These are phyloP conservation scores for Cyclotella choctawhatcheeana DNA, from an alignment of 108 stramenopile genomes.

Conservation along the genomic window DNA sequence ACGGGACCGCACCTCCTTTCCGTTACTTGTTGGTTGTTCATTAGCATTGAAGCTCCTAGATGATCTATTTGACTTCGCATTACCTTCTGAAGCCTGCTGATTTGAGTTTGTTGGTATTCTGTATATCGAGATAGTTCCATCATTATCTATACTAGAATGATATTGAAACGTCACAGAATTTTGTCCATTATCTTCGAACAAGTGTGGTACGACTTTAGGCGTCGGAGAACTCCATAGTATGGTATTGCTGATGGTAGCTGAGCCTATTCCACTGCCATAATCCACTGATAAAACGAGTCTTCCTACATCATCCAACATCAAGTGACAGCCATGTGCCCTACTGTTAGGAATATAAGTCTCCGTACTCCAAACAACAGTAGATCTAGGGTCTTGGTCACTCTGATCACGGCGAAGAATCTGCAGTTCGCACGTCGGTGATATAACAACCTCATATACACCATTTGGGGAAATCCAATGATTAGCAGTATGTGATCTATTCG, in stretches of 20 bases:
- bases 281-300: conserved; percentile 41
- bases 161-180: conserved; percentile 45
- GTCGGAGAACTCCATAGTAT: conserved; percentile 67
- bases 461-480: conserved; percentile 63
- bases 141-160: conserved; percentile 75
- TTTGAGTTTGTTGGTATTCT: conserved; percentile 21
- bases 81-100: background rate
- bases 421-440: conserved; percentile 69
- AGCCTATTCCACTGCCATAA: conserved; percentile 54
- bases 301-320: conserved; percentile 46
- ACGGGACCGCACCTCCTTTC: background rate
- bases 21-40: background rate
- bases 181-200: conserved; percentile 39
- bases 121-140: conserved; percentile 79
- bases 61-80: background rate
- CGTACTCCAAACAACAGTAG: conserved; percentile 52
- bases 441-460: conserved; percentile 60
- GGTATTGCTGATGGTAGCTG: conserved; percentile 36
- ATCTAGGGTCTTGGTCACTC: background rate
- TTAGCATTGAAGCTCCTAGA: background rate
- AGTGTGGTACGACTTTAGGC: conserved; percentile 49
- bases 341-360: conserved; percentile 53
- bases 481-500: conserved; percentile 13
- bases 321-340: conserved; percentile 53
- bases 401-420: conserved; percentile 40